Conservation (phyloP, 2,329 filamentous ascomycete genomes). For the Fusarium guadeloupense region DNA sequence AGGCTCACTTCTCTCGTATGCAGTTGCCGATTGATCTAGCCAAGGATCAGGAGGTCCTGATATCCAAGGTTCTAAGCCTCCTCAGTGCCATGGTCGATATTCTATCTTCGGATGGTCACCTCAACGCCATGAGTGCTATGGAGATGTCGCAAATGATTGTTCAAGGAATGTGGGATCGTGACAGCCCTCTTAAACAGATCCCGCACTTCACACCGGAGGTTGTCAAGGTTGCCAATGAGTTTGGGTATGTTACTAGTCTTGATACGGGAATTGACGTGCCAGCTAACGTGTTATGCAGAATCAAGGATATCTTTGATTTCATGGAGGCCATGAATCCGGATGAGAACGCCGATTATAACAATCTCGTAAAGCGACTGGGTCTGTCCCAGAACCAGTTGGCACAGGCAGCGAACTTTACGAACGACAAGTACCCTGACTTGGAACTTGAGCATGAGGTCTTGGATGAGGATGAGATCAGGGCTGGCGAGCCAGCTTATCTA, state of each 20-base stretch:
- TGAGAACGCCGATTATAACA: conserved; percentile 83
- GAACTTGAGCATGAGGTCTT: conserved; percentile 89
- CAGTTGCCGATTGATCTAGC: conserved; percentile 93
- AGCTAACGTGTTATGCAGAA: conserved; percentile 59
- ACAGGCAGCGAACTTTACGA: conserved; percentile 94
- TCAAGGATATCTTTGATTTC: conserved; percentile 96
- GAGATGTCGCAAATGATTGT: conserved; percentile 99
- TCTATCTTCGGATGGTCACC: conserved; percentile 90
- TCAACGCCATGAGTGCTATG: conserved; percentile 99
- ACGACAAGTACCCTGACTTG: conserved; percentile 94
- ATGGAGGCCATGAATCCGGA: conserved; percentile 99
- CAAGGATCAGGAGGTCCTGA: conserved; percentile 91
- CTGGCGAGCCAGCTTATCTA: conserved; percentile 83
- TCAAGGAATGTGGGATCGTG: conserved; percentile 98
- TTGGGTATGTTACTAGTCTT: conserved; percentile 64
- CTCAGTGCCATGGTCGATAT: conserved; percentile 95
- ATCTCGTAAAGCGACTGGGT: conserved; percentile 79
- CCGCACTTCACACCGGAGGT: conserved; percentile 89
- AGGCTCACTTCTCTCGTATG: conserved; percentile 98
- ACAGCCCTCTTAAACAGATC: conserved; percentile 96
- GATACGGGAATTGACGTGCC: background rate
- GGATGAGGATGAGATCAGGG: conserved; percentile 80
- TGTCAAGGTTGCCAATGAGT: conserved; percentile 82
- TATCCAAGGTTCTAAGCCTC: conserved; percentile 85
- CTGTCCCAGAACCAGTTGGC: conserved; percentile 83